A percentile compares a stretch with the other conserved stretches of the same genome.
These are phyloP conservation scores for Monilinia fructicola DNA, from an alignment of 2,329 filamentous ascomycete genomes.

Conservation along the genomic window DNA sequence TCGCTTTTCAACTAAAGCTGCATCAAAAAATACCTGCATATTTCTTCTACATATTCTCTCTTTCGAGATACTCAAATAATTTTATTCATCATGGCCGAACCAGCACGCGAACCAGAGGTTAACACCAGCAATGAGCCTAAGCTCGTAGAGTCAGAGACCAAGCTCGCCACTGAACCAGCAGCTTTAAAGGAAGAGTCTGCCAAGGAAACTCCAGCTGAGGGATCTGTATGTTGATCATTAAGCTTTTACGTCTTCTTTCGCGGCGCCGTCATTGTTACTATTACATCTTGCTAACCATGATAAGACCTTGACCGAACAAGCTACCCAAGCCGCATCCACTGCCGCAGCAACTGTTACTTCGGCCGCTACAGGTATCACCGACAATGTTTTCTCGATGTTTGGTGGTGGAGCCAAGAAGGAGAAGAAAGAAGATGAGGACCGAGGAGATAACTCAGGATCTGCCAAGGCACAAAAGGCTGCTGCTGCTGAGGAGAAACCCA, in stretches of 20 bases:
- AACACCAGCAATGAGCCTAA: conserved; percentile 41
- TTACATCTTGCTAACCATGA: conserved; percentile 25
- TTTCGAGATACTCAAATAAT: not conserved
- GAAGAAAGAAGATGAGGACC: conserved; percentile 82
- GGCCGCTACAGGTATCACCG: conserved; percentile 46
- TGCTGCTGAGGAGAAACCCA: conserved; percentile 42
- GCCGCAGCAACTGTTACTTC: conserved; percentile 45
- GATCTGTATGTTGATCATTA: conserved; percentile 29
- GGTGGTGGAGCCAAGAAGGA: conserved; percentile 96
- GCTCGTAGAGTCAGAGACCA: conserved; percentile 46
- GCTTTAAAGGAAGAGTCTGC: conserved; percentile 30
- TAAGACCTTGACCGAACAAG: conserved; percentile 40
- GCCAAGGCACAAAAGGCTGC: conserved; percentile 73
- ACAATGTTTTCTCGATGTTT: conserved; percentile 95
- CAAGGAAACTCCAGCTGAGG: conserved; percentile 30
- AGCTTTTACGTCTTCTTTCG: not conserved
- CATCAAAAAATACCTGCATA: conserved; percentile 8
- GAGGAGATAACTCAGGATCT: conserved; percentile 84
- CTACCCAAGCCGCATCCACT: conserved; percentile 42
- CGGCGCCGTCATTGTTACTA: not conserved
- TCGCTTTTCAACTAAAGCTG: conserved; percentile 14
- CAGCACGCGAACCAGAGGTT: conserved; percentile 44
- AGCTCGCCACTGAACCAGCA: conserved; percentile 44
- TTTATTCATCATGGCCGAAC: conserved; percentile 32
- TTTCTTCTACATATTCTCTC: conserved; percentile 6